A percentile compares a stretch with the other conserved stretches of the same genome.
These are phyloP conservation scores for Pichia sp. DNA, from an alignment of 1,139 yeast species.

Conservation along the genomic window DNA sequence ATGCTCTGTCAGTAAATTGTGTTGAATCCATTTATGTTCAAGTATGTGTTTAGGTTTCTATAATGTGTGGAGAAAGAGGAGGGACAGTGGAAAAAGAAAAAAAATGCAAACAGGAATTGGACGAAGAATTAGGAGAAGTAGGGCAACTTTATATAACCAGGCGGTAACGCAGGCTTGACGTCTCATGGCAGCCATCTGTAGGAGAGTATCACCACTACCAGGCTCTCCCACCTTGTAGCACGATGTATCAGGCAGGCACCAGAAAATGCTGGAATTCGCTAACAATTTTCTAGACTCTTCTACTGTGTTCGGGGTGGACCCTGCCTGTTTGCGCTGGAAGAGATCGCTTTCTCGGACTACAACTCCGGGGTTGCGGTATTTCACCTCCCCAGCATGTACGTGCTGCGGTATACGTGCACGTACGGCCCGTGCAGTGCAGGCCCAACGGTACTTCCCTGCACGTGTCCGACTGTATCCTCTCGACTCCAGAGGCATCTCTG, in stretches of 20 bases:
- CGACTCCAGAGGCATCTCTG: too few relatives aligned
- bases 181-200: background rate
- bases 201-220: background rate
- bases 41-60: background rate
- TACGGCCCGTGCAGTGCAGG: too few relatives aligned
- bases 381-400: too few relatives aligned
- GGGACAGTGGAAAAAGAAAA: background rate
- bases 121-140: background rate
- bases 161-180: background rate
- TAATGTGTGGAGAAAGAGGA: background rate
- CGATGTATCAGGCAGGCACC: background rate
- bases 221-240: background rate
- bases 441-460: too few relatives aligned
- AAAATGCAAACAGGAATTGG: background rate
- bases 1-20: constrained; percentile 90
- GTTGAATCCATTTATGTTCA: constrained; percentile 44
- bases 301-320: background rate
- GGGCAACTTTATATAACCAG: background rate
- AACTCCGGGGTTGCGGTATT: too few relatives aligned
- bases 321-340: too few relatives aligned
- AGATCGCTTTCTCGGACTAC: too few relatives aligned
- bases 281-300: background rate
- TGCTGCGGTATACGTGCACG: too few relatives aligned
- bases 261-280: background rate
- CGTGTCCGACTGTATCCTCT: too few relatives aligned